These are phyloP conservation scores for Syzygium jambos DNA, from an alignment of 345 rosid species.

Conservation along the genomic window DNA sequence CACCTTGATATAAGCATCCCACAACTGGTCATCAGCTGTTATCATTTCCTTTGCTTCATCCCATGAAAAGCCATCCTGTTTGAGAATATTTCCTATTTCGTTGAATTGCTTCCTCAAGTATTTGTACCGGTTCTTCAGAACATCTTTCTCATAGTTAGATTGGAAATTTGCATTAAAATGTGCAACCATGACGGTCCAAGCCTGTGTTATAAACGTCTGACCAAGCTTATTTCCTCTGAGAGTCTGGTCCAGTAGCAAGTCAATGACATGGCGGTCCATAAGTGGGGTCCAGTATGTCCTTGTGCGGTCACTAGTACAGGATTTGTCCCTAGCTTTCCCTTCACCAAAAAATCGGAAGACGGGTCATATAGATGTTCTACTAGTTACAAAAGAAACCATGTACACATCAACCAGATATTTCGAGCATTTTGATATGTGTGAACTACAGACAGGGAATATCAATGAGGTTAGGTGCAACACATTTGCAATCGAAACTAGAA, in stretches of 20 bases:
- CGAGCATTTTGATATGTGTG: background rate
- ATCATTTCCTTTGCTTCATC: slow-evolving; percentile 67
- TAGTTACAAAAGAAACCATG: background rate
- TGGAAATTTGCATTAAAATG: slow-evolving; percentile 53
- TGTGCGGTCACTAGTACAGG: slow-evolving; percentile 41
- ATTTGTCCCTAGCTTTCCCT: slow-evolving; percentile 25
- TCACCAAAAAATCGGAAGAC: slow-evolving; percentile 23
- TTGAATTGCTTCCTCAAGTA: slow-evolving; percentile 73
- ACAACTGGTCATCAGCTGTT: slow-evolving; percentile 60
- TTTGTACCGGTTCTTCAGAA: slow-evolving; percentile 75
- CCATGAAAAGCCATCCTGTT: slow-evolving; percentile 72
- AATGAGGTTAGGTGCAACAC: background rate
- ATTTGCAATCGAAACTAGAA: background rate
- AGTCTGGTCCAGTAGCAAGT: slow-evolving; percentile 67
- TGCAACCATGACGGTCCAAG: slow-evolving; percentile 67
- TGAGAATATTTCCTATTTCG: slow-evolving; percentile 59
- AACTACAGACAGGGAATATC: background rate
- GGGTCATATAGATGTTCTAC: background rate
- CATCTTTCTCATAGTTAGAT: slow-evolving; percentile 61
- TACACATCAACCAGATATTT: background rate
- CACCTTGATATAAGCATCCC: slow-evolving; percentile 72
- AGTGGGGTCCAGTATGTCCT: slow-evolving; percentile 88
- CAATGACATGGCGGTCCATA: slow-evolving; percentile 79
- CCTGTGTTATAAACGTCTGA: slow-evolving; percentile 66
- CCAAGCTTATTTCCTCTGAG: slow-evolving; percentile 71